Base-by-base conservation (phyloP, 176 grass and related monocot species). In the Triticum aestivum region DNA sequence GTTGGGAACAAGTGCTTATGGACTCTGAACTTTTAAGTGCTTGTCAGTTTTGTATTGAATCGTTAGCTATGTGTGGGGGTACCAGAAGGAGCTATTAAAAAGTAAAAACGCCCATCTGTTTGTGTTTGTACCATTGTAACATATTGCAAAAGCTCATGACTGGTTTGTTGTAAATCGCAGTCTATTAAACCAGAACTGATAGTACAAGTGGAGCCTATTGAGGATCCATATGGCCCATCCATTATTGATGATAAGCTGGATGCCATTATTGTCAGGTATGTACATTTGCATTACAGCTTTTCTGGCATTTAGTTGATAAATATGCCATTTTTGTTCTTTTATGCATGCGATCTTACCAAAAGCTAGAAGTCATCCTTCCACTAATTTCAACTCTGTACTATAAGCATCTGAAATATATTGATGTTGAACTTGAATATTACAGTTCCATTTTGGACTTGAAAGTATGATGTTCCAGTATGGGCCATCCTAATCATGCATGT, bases 221-320 rank as follows among this genome's bases (percentile, higher is more conserved):
- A 73, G 72, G 92, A 91, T 87, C 77, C 92, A 58, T 94, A 94
- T 87, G 89, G 89, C 35, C 89, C 89, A 87, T 91, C 92, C 52
- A 87, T 91, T 66, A 79, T 86, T 79, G 89, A 94, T 67, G 89
- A 89, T 64, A 89, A 84, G 77, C 69, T 94, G 84, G 87, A 94
- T 82, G 89, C 92, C 34, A 87, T 94, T 85, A 84, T 85, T 79
- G 87, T 94, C 84, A 94, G 92, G 92, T 94, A 91, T 80, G 54
- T 44, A 69, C 34, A 75, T 63, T 52, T 67, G 38, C 3, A 30
- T 29, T 26, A 18, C 52, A 21, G 9, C 38, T 64, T 87, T 77
- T 41, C 69, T 71, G 5, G 33, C 63, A 84, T 80, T 75, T 75
- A 73, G 11, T 78, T 5, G 8, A 27, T 85, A 58, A 77, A 13